phyloP scores from a whole-genome alignment of 108 stramenopile species.

The Skeletonema menzelii region DNA sequence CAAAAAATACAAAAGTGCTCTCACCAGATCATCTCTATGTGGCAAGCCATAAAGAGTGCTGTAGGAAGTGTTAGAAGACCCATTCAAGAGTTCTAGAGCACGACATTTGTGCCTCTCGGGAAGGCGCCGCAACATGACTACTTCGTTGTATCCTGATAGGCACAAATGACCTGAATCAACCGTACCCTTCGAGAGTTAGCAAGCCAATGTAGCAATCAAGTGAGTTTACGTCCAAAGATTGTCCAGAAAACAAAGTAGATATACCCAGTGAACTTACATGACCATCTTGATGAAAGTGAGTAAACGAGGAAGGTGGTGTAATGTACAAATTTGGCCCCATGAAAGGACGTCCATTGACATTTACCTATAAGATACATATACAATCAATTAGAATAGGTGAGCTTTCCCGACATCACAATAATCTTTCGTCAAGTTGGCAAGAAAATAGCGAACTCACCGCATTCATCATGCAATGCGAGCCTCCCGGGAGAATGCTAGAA shows the following conservation, averaged over 20 bases:
- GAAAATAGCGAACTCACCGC: constrained; percentile 50
- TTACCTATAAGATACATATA: constrained; percentile 20
- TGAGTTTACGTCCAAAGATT: neutral
- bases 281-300: constrained; percentile 86
- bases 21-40: constrained; percentile 62
- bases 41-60: constrained; percentile 72
- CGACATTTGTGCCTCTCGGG: constrained; percentile 72
- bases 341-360: constrained; percentile 59
- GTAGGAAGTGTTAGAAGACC: constrained; percentile 20
- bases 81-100: constrained; percentile 53
- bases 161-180: constrained; percentile 86
- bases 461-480: constrained; percentile 83
- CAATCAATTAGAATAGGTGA: neutral
- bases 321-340: constrained; percentile 82
- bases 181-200: constrained; percentile 57
- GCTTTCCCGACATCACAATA: constrained; percentile 13
- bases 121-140: constrained; percentile 80
- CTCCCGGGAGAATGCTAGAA: constrained; percentile 72
- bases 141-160: constrained; percentile 80
- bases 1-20: neutral
- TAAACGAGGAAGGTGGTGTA: constrained; percentile 48
- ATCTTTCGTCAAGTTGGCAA: constrained; percentile 1
- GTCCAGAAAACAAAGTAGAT: neutral
- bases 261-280: constrained; percentile 19
- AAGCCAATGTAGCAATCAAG: neutral